Conservation (phyloP, 2,329 filamentous ascomycete genomes). For the Aspergillaceae sp. region DNA sequence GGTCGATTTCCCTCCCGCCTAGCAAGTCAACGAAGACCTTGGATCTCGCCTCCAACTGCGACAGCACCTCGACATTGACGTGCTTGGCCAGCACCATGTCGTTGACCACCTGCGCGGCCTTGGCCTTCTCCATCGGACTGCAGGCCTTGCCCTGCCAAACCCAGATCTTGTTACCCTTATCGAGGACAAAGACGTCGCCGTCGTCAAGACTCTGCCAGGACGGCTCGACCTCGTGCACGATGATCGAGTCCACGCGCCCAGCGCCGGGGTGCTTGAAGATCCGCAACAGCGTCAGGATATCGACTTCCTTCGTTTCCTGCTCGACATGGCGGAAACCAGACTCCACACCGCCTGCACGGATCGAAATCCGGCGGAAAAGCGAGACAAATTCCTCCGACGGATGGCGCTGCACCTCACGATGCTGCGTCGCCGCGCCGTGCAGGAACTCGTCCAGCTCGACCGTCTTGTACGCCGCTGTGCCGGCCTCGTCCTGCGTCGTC, state of each 20-base stretch:
- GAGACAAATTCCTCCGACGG: constrained; percentile 53
- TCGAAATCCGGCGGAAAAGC: constrained; percentile 53
- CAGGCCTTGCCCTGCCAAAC: constrained; percentile 60
- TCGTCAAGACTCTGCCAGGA: constrained; percentile 56
- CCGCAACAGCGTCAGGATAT: constrained; percentile 48
- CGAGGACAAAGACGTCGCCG: constrained; percentile 58
- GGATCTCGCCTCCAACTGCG: constrained; percentile 45
- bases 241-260: constrained; percentile 41
- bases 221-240: constrained; percentile 58
- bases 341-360: constrained; percentile 52
- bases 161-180: constrained; percentile 56
- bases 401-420: constrained; percentile 54
- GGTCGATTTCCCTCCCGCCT: constrained; percentile 40
- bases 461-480: constrained; percentile 61
- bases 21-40: constrained; percentile 51
- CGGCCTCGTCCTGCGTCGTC: constrained; percentile 60
- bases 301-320: constrained; percentile 29
- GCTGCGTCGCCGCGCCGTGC: constrained; percentile 52
- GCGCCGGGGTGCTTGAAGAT: constrained; percentile 53
- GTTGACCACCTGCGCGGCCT: constrained; percentile 58
- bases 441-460: constrained; percentile 63
- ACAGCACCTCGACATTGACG: constrained; percentile 56
- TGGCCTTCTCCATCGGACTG: constrained; percentile 61
- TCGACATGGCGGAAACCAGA: constrained; percentile 59
- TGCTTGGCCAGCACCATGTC: constrained; percentile 50